These are phyloP conservation scores for Candida taoyuanica DNA, from an alignment of 805 yeast species.

Conservation along the genomic window DNA sequence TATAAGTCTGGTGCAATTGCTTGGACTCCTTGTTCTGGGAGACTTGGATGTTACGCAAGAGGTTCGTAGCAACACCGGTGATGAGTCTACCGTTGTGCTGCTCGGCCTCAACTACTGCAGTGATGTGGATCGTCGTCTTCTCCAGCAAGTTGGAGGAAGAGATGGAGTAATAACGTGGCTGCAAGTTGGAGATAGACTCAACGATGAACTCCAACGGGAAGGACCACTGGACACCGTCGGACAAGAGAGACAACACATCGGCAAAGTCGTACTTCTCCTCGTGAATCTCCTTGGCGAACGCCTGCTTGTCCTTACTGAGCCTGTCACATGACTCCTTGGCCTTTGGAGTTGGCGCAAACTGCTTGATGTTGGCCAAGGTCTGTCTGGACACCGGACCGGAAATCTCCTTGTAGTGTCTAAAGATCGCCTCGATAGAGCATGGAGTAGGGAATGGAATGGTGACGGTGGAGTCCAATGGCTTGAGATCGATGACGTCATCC, in stretches of 20 bases:
- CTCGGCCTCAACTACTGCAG: constrained; percentile 80
- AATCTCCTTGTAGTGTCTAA: constrained; percentile 85
- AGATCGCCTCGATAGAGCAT: constrained; percentile 81
- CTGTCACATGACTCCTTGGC: constrained; percentile 35
- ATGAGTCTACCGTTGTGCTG: constrained; percentile 28
- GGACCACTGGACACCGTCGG: constrained; percentile 66
- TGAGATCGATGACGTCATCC: constrained; percentile 56
- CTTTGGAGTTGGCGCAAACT: constrained; percentile 72
- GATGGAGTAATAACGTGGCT: constrained; percentile 94
- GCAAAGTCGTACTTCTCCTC: constrained; percentile 64
- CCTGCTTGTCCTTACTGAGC: constrained; percentile 63
- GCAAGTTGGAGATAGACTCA: constrained; percentile 76
- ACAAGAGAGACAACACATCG: constrained; percentile 60
- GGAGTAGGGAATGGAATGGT: constrained; percentile 68
- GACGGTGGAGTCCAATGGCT: constrained; percentile 66
- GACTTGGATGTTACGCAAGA: constrained; percentile 67
- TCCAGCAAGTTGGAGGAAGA: constrained; percentile 83
- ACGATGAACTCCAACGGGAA: constrained; percentile 84
- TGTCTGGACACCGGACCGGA: constrained; percentile 94
- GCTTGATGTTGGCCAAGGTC: constrained; percentile 63
- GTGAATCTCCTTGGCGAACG: constrained; percentile 63
- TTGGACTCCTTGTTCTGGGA: constrained; percentile 45
- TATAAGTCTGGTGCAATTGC: constrained; percentile 52
- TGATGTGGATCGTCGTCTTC: constrained; percentile 70
- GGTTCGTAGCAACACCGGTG: constrained; percentile 85